Evolutionary conservation across 495 filamentous ascomycete species (phyloP).

Genomic region (Podospora anserina): DNA sequence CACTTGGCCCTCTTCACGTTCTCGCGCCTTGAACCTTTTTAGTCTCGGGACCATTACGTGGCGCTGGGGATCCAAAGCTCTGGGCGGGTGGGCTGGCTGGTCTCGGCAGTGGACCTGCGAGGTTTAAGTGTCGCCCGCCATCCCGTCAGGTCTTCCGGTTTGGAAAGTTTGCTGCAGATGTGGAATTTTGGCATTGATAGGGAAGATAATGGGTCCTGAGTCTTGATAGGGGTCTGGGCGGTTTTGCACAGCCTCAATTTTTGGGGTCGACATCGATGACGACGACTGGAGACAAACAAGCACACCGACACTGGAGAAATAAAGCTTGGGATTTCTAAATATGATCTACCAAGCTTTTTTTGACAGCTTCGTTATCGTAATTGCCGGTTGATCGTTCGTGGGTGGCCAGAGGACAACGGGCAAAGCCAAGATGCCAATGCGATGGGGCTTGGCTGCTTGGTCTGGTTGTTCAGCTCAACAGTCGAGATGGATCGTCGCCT

Average conservation of each 20-base stretch:
- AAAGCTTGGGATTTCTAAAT: background rate
- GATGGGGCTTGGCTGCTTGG: too few relatives aligned
- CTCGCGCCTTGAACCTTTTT: background rate
- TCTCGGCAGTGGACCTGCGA: background rate
- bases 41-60: background rate
- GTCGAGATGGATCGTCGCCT: too few relatives aligned
- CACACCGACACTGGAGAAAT: background rate
- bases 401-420: background rate
- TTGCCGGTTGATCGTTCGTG: background rate
- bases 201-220: background rate
- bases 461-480: too few relatives aligned
- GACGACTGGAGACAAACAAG: background rate
- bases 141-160: background rate
- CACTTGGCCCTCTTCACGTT: background rate
- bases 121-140: background rate
- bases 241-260: background rate
- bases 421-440: background rate
- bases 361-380: background rate
- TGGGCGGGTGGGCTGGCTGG: background rate
- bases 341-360: background rate
- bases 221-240: background rate
- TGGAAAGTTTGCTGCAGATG: background rate
- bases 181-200: background rate
- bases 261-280: background rate
- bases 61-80: background rate